Percentiles rank a stretch among this genome's conserved stretches.
phyloP scores from a whole-genome alignment of 495 filamentous ascomycete genomes.

The Stereocaulon alpinum region DNA sequence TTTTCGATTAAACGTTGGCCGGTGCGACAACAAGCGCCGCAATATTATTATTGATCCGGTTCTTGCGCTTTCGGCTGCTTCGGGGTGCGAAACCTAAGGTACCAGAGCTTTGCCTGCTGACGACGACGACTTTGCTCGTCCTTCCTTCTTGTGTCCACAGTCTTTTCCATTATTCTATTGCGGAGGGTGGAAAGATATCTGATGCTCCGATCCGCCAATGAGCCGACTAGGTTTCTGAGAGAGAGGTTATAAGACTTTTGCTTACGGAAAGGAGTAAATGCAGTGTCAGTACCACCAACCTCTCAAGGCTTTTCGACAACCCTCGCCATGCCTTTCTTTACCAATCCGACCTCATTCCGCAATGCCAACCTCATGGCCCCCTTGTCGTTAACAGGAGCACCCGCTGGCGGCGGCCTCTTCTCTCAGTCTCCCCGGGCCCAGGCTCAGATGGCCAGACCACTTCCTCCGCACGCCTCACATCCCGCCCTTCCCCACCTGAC shows the following conservation, averaged over 20 bases:
- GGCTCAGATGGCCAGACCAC: slow-evolving; percentile 11
- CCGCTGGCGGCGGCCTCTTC: not conserved
- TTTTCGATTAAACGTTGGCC: too few species aligned
- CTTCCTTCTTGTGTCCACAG: not conserved
- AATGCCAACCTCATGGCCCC: slow-evolving; percentile 29
- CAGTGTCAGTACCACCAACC: not conserved
- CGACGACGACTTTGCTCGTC: not conserved
- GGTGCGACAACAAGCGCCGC: too few species aligned
- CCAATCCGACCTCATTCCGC: slow-evolving; percentile 56
- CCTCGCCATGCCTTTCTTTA: slow-evolving; percentile 30
- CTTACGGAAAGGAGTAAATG: not conserved
- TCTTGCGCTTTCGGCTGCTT: not conserved
- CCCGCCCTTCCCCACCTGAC: slow-evolving; percentile 64
- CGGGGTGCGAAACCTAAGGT: not conserved
- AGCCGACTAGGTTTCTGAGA: too few species aligned
- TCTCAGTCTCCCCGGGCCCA: not conserved
- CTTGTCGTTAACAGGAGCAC: not conserved
- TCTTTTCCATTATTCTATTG: too few species aligned
- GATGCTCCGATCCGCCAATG: too few species aligned
- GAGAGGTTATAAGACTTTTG: not conserved
- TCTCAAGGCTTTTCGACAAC: not conserved
- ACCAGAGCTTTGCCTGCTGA: not conserved
- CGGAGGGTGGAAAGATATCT: too few species aligned
- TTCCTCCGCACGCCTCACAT: slow-evolving; percentile 40
- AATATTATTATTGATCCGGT: not conserved